phyloP scores from a whole-genome alignment of 768 basidiomycete genomes.

The Suillus plorans region DNA sequence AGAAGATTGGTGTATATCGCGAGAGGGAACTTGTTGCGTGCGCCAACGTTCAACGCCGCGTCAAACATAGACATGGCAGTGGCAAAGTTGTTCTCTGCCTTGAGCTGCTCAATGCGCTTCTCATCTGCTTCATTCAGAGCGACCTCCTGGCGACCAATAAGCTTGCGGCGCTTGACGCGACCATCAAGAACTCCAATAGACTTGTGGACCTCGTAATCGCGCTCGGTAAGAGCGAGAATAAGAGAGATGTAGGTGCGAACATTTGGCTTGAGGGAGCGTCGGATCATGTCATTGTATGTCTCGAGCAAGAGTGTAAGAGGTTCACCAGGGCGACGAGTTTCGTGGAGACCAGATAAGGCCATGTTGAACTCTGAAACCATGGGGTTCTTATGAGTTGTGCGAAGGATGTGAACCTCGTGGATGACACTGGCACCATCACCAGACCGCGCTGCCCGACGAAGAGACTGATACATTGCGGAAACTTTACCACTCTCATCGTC shows the following conservation, averaged over 20 bases:
- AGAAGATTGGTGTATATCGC: slow-evolving; percentile 55
- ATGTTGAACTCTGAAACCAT: slow-evolving; percentile 59
- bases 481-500: slow-evolving; percentile 7
- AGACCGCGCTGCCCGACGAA: slow-evolving; percentile 25
- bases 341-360: slow-evolving; percentile 53
- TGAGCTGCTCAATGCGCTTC: slow-evolving; percentile 43
- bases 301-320: slow-evolving; percentile 58
- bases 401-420: slow-evolving; percentile 21
- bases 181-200: slow-evolving; percentile 43
- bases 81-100: slow-evolving; percentile 66
- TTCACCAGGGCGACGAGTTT: slow-evolving; percentile 46
- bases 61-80: slow-evolving; percentile 76
- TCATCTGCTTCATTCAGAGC: slow-evolving; percentile 19
- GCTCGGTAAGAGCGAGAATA: slow-evolving; percentile 59
- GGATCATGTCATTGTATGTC: slow-evolving; percentile 73
- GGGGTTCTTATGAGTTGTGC: slow-evolving; percentile 26
- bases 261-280: slow-evolving; percentile 60
- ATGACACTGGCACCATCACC: slow-evolving; percentile 32
- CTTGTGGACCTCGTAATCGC: slow-evolving; percentile 63
- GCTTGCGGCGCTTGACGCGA: slow-evolving; percentile 37
- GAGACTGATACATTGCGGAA: slow-evolving; percentile 13
- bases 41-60: slow-evolving; percentile 41
- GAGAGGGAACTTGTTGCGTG: slow-evolving; percentile 29
- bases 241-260: slow-evolving; percentile 58
- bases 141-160: slow-evolving; percentile 27